Evolutionary conservation across 2,329 filamentous ascomycete species (phyloP).

Genomic region (Cladosporium austrohemisphaericum): DNA sequence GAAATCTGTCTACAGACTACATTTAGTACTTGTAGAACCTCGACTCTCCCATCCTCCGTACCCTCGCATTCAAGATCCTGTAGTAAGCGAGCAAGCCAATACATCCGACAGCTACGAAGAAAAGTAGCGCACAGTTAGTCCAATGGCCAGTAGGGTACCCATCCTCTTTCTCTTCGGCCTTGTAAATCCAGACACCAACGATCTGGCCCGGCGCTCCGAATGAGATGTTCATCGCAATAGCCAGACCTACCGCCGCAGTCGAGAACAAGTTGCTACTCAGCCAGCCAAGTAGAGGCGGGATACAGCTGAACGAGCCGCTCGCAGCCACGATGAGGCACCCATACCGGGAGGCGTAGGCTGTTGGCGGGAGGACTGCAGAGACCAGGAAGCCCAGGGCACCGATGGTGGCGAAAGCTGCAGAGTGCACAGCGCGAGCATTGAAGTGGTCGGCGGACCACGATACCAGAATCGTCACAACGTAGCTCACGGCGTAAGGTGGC

Average conservation of each 20-base stretch:
- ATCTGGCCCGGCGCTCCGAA: conserved; percentile 65
- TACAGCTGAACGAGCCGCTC: conserved; percentile 64
- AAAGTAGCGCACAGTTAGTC: conserved; percentile 59
- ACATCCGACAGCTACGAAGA: conserved; percentile 56
- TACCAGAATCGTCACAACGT: conserved; percentile 46
- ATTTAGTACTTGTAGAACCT: conserved; percentile 22
- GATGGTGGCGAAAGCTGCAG: conserved; percentile 47
- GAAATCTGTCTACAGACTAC: too few relatives aligned
- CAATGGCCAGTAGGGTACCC: conserved; percentile 71
- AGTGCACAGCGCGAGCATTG: conserved; percentile 55
- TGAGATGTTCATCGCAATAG: conserved; percentile 67
- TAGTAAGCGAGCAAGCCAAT: conserved; percentile 56
- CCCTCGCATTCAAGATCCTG: conserved; percentile 41
- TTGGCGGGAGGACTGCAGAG: conserved; percentile 60
- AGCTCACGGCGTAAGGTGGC: conserved; percentile 30
- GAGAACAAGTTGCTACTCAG: conserved; percentile 64
- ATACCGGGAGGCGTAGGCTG: conserved; percentile 60
- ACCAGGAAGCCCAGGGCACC: conserved; percentile 58
- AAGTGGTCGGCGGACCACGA: conserved; percentile 60
- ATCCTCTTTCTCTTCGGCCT: conserved; percentile 53
- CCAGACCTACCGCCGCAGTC: conserved; percentile 63
- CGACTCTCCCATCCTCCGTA: conserved; percentile 15
- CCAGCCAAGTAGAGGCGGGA: conserved; percentile 69
- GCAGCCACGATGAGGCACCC: conserved; percentile 66
- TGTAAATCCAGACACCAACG: conserved; percentile 71